Evolutionary conservation across 139 green algal species (phyloP), one percentile per base, ranked within the genome.

Genomic region (Haematococcus lacustris): DNA sequence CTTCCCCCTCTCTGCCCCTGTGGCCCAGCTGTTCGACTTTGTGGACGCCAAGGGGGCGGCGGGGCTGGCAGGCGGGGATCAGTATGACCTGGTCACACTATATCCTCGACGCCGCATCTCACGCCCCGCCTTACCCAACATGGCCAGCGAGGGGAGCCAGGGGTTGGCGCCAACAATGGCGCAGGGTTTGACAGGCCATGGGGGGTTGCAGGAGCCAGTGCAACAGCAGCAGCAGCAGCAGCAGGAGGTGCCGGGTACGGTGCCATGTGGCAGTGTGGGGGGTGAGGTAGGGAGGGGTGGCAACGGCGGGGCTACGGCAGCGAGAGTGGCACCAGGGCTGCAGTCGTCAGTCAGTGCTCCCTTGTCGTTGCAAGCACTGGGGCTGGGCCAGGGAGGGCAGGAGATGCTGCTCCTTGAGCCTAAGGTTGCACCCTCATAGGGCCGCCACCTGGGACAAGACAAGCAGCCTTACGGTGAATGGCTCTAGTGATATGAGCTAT

Each of bases 281-380:
- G n/a, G n/a, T n/a, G n/a, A n/a, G n/a, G n/a, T n/a, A n/a, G n/a
- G n/a, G n/a, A n/a, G n/a, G n/a, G n/a, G n/a, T n/a, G n/a, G n/a
- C n/a, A n/a, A n/a, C n/a, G n/a, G n/a, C n/a, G n/a, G n/a, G n/a
- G n/a, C n/a, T n/a, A n/a, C n/a, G n/a, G n/a, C n/a, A n/a, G n/a
- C n/a, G n/a, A n/a, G n/a, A n/a, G n/a, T n/a, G n/a, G n/a, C n/a
- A n/a, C n/a, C n/a, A n/a, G n/a, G n/a, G n/a, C n/a, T n/a, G n/a
- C n/a, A n/a, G n/a, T n/a, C n/a, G n/a, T n/a, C n/a, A n/a, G n/a
- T n/a, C n/a, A n/a, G n/a, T n/a, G n/a, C n/a, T n/a, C n/a, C n/a
- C n/a, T n/a, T n/a, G n/a, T n/a, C n/a, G 53, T 64, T 64, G 53
- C 53, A 64, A 30, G 30, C 53, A 26, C 26, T 64, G 53, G 53